These are phyloP conservation scores for Hericium rajendrae DNA, from an alignment of 768 basidiomycete species.

Conservation along the genomic window DNA sequence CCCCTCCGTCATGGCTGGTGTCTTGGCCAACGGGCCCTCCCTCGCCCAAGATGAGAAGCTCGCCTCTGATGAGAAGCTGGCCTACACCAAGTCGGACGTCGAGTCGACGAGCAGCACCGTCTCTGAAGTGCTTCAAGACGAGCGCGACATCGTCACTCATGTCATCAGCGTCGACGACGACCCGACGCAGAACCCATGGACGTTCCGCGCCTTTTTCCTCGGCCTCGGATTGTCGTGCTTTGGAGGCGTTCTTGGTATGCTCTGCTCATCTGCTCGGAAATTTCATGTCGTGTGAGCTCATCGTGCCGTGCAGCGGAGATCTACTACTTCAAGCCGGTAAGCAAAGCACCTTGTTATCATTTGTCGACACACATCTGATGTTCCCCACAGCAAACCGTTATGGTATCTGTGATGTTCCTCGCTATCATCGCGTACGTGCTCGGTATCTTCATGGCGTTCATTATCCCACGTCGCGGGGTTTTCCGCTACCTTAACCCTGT, in stretches of 20 bases:
- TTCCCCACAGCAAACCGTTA: slow-evolving; percentile 35
- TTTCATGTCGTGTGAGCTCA: not conserved
- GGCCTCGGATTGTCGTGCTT: slow-evolving; percentile 39
- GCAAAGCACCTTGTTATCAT: not conserved
- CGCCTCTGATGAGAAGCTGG: slow-evolving; percentile 22
- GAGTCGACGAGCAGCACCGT: slow-evolving; percentile 24
- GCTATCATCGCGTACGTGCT: slow-evolving; percentile 40
- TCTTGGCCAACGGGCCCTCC: not conserved
- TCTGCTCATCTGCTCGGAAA: not conserved
- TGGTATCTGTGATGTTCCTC: slow-evolving; percentile 44
- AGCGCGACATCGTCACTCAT: slow-evolving; percentile 38
- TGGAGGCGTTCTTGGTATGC: slow-evolving; percentile 38
- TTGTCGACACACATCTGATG: not conserved
- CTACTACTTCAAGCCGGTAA: slow-evolving; percentile 51
- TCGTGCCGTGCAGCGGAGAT: slow-evolving; percentile 33
- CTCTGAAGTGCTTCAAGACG: slow-evolving; percentile 29
- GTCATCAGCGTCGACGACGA: slow-evolving; percentile 39
- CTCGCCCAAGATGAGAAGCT: slow-evolving; percentile 2
- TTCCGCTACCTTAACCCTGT: slow-evolving; percentile 46
- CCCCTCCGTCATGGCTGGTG: not conserved
- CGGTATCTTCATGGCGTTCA: slow-evolving; percentile 35
- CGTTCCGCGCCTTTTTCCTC: slow-evolving; percentile 36
- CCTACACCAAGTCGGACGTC: slow-evolving; percentile 24
- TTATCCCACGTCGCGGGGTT: slow-evolving; percentile 35
- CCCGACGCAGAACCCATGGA: slow-evolving; percentile 35